Evolutionary conservation across 768 basidiomycete genomes (phyloP).

Genomic region (Podaxis sp.): DNA sequence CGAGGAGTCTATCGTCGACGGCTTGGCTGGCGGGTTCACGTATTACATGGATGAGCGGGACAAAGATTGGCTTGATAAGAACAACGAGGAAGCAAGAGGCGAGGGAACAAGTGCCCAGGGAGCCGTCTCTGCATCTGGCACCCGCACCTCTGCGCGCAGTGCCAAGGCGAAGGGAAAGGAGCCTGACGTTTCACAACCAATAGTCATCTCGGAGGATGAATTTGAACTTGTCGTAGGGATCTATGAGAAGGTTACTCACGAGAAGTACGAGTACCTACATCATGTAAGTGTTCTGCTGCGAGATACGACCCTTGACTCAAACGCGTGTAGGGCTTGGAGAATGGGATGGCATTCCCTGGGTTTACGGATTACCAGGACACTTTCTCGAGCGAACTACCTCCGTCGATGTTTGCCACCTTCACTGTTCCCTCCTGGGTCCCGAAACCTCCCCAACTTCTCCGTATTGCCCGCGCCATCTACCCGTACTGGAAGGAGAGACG

Average conservation of each 20-base stretch:
- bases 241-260: slow-evolving; percentile 88
- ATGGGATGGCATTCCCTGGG: slow-evolving; percentile 67
- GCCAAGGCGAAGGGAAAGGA: slow-evolving; percentile 86
- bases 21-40: slow-evolving; percentile 72
- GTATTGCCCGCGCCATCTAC: slow-evolving; percentile 74
- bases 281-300: slow-evolving; percentile 55
- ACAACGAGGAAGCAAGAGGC: slow-evolving; percentile 82
- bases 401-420: slow-evolving; percentile 69
- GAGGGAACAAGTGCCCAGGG: slow-evolving; percentile 84
- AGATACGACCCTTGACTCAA: neutral
- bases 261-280: slow-evolving; percentile 87
- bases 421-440: slow-evolving; percentile 71
- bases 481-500: slow-evolving; percentile 91
- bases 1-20: slow-evolving; percentile 67
- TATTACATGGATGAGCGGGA: slow-evolving; percentile 98
- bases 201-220: slow-evolving; percentile 84
- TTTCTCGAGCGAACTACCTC: slow-evolving; percentile 58
- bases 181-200: slow-evolving; percentile 61
- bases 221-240: slow-evolving; percentile 96
- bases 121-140: slow-evolving; percentile 52
- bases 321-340: slow-evolving; percentile 54
- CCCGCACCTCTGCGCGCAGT: slow-evolving; percentile 61
- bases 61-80: slow-evolving; percentile 90
- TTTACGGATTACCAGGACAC: slow-evolving; percentile 73
- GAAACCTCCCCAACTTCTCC: slow-evolving; percentile 55